Evolutionary conservation across 2,329 filamentous ascomycete genomes (phyloP).

Genomic region (Xylogone sp.): DNA sequence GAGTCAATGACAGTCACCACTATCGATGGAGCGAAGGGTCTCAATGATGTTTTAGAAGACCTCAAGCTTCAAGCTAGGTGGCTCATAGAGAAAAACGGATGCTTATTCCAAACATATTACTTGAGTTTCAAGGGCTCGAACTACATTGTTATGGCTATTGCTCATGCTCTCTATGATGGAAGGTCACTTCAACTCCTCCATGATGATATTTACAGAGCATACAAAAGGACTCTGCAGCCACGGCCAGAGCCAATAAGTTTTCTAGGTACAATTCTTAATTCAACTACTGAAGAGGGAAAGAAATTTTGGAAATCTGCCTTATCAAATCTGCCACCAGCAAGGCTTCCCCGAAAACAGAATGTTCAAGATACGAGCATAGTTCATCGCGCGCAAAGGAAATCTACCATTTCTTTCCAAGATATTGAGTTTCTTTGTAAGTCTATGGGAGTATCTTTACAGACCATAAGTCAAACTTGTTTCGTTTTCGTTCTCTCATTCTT

Average conservation of each 20-base stretch:
- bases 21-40: conserved; percentile 1
- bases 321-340: conserved; percentile 39
- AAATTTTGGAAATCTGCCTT: conserved; percentile 73
- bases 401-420: conserved; percentile 34
- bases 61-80: conserved; percentile 35
- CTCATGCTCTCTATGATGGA: conserved; percentile 87
- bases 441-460: conserved; percentile 69
- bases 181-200: conserved; percentile 77
- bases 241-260: conserved; percentile 49
- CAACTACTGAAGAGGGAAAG: conserved; percentile 39
- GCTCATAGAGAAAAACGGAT: conserved; percentile 30
- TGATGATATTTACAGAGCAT: conserved; percentile 63
- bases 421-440: conserved; percentile 60
- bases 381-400: conserved; percentile 43
- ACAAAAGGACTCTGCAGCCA: conserved; percentile 38
- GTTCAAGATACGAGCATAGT: not conserved
- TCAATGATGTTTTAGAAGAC: conserved; percentile 33
- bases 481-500: conserved; percentile 64
- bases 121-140: conserved; percentile 26
- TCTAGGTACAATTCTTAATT: conserved; percentile 41
- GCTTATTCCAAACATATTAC: conserved; percentile 48
- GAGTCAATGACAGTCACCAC: not conserved
- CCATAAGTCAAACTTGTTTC: conserved; percentile 74
- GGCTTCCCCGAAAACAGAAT: conserved; percentile 32
- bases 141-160: conserved; percentile 64